Conservation (phyloP, 1,139 yeast genomes). For the Blastobotrys apis region DNA sequence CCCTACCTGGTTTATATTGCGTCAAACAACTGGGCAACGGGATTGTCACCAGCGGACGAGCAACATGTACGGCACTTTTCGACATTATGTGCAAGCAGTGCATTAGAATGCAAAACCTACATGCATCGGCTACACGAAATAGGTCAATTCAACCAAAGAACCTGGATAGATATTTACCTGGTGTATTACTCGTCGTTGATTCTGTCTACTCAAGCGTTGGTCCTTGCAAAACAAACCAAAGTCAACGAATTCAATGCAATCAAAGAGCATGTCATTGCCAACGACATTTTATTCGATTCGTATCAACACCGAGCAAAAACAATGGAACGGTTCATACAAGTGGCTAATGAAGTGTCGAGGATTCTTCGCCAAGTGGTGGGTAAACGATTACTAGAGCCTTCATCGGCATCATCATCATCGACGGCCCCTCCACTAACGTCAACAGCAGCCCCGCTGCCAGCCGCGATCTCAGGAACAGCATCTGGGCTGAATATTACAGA, state of each 20-base stretch:
- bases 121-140: constrained; percentile 12
- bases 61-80: constrained; percentile 9
- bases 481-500: too few relatives aligned
- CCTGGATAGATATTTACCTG: constrained; percentile 12
- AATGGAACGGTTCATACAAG: constrained; percentile 15
- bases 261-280: constrained; percentile 12
- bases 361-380: constrained; percentile 11
- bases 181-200: constrained; percentile 13
- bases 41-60: constrained; percentile 3
- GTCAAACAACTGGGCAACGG: constrained; percentile 2
- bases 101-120: constrained; percentile 10
- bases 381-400: constrained; percentile 9
- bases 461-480: background rate
- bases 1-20: constrained; percentile 12
- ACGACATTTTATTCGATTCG: constrained; percentile 12
- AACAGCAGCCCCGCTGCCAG: background rate
- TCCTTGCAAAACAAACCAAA: constrained; percentile 8
- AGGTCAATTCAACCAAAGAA: constrained; percentile 10
- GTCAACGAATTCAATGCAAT: constrained; percentile 9
- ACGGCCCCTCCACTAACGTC: background rate
- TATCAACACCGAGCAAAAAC: constrained; percentile 12
- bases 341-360: constrained; percentile 11
- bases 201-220: constrained; percentile 11
- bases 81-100: constrained; percentile 12
- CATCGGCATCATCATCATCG: background rate